phyloP scores from a whole-genome alignment of 2,329 filamentous ascomycete species.

The Talaromyces sp. region DNA sequence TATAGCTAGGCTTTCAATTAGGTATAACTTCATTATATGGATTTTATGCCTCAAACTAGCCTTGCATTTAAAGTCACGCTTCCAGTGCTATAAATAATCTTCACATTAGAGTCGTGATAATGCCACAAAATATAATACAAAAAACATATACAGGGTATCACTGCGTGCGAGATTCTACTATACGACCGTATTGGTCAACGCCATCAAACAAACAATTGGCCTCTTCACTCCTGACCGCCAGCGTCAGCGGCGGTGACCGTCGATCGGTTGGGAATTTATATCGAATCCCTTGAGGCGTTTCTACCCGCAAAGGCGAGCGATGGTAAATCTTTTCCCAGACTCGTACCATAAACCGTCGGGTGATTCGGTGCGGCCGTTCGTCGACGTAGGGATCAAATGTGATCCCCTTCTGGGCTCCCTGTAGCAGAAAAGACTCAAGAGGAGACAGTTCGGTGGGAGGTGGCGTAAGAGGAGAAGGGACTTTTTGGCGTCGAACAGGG shows the following conservation, averaged over 20 bases:
- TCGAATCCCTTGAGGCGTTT: slow-evolving; percentile 20
- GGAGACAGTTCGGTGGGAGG: slow-evolving; percentile 2
- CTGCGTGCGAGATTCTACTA: not conserved
- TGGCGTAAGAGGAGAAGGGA: not conserved
- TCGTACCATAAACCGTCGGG: slow-evolving; percentile 33
- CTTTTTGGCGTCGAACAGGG: slow-evolving; percentile 21
- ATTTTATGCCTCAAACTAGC: no score
- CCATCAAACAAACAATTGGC: slow-evolving; percentile 4
- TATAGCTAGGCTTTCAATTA: no score
- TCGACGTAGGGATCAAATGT: slow-evolving; percentile 28
- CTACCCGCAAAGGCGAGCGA: slow-evolving; percentile 27
- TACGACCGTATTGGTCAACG: not conserved
- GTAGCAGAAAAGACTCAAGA: slow-evolving; percentile 26
- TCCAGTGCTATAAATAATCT: not conserved
- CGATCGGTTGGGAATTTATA: slow-evolving; percentile 26
- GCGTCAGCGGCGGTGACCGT: not conserved
- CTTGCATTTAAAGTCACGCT: no score
- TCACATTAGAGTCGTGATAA: not conserved
- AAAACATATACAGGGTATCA: not conserved
- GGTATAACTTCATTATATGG: no score
- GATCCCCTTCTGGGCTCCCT: slow-evolving; percentile 31
- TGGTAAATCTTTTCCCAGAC: slow-evolving; percentile 33
- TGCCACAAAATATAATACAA: not conserved
- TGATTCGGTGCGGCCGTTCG: slow-evolving; percentile 38
- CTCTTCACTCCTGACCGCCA: slow-evolving; percentile 5